Evolutionary conservation across 2,329 filamentous ascomycete genomes (phyloP).

Genomic region (Herpomyces periplanetae): DNA sequence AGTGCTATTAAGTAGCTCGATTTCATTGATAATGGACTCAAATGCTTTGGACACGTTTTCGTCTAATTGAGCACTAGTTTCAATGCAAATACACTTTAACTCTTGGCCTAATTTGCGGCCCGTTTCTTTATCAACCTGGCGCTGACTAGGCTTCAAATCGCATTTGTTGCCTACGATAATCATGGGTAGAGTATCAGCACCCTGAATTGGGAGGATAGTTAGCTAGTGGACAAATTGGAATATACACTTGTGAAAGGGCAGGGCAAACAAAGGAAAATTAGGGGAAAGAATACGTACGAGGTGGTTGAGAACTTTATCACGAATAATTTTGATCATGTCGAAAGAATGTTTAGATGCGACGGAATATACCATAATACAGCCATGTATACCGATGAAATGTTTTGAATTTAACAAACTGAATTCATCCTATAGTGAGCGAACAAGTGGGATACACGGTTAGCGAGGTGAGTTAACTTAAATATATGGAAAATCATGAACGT

Average conservation of each 20-base stretch:
- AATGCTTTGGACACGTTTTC: conserved; percentile 77
- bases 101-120: conserved; percentile 50
- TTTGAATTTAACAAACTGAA: conserved; percentile 95
- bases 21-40: conserved; percentile 66
- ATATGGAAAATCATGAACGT: conserved; percentile 3
- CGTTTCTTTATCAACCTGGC: conserved; percentile 53
- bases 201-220: conserved; percentile 13
- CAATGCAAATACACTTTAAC: conserved; percentile 68
- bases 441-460: conserved; percentile 1
- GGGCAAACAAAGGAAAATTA: conserved; percentile 1
- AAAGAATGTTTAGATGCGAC: conserved; percentile 73
- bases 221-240: conserved; percentile 1
- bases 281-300: conserved; percentile 15
- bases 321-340: conserved; percentile 82
- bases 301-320: conserved; percentile 89
- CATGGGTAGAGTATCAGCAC: conserved; percentile 62
- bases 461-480: not conserved
- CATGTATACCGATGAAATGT: conserved; percentile 95
- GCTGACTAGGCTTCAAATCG: conserved; percentile 62
- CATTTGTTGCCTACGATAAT: conserved; percentile 92
- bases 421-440: conserved; percentile 24
- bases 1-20: too few relatives aligned
- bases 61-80: conserved; percentile 72
- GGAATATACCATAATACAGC: conserved; percentile 95
- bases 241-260: conserved; percentile 1